Conservation (phyloP, 1,284 basidiomycete species). For the Moniliophthora roreri region DNA sequence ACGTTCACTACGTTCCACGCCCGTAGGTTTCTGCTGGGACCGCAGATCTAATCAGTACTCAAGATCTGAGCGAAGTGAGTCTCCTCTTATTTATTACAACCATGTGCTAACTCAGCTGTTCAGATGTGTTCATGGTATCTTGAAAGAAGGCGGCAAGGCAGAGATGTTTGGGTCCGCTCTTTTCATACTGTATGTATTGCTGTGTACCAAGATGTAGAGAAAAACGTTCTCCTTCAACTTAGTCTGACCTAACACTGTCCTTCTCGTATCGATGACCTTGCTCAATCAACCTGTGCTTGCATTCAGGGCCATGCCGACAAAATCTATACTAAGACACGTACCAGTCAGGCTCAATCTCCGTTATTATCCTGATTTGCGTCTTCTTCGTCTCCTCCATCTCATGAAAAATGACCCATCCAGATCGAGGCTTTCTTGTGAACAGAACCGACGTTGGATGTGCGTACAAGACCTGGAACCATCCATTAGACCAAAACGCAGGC, state of each 20-base stretch:
- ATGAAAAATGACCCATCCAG: conserved; percentile 93
- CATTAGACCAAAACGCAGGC: background rate
- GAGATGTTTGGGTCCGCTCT: no score
- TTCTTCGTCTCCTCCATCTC: conserved; percentile 97
- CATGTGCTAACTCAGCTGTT: no score
- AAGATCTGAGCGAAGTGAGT: no score
- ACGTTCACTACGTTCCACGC: no score
- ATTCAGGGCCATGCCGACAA: background rate
- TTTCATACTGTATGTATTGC: no score
- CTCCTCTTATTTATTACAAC: no score
- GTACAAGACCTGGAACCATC: conserved; percentile 65
- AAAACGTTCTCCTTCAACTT: no score
- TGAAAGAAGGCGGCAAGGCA: no score
- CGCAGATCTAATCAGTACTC: no score
- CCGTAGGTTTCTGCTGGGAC: no score
- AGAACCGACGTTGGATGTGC: conserved; percentile 94
- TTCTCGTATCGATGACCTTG: conserved; percentile 36
- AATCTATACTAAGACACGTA: conserved; percentile 17
- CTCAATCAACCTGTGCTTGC: conserved; percentile 33
- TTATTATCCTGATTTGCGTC: conserved; percentile 48
- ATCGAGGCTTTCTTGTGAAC: conserved; percentile 88
- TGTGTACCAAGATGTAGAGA: no score
- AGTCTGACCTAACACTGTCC: conserved; percentile 14
- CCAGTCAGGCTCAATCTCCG: conserved; percentile 40
- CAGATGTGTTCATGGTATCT: no score